These are phyloP conservation scores for Polygonum aviculare DNA, from an alignment of 148 eudicot species.

Conservation along the genomic window DNA sequence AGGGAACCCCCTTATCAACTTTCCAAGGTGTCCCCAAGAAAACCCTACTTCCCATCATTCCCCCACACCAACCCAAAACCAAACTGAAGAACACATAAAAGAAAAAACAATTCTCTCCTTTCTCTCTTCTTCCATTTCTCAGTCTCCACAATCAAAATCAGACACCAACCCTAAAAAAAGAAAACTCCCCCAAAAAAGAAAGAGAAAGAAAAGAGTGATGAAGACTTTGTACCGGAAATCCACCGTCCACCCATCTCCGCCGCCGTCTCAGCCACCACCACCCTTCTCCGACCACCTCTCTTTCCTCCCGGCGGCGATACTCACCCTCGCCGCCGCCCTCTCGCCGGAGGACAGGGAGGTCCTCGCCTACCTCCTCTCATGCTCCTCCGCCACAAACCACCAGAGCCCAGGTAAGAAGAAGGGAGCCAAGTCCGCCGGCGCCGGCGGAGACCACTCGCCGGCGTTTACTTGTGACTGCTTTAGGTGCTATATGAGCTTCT, in stretches of 20 bases:
- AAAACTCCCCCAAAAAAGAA: not conserved
- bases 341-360: constrained; percentile 53
- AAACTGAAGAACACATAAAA: not conserved
- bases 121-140: not conserved
- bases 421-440: not conserved
- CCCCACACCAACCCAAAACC: not conserved
- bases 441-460: constrained; percentile 35
- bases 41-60: not conserved
- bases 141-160: not conserved
- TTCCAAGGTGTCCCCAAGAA: not conserved
- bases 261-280: constrained; percentile 30
- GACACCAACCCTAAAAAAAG: not conserved
- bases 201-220: constrained; percentile 19
- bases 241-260: constrained; percentile 64
- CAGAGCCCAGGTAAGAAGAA: not conserved
- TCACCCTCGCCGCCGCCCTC: constrained; percentile 51
- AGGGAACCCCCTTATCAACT: not conserved
- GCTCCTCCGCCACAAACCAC: constrained; percentile 22
- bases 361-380: constrained; percentile 68
- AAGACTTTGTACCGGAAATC: constrained; percentile 63
- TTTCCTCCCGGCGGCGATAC: constrained; percentile 58
- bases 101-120: not conserved
- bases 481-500: constrained; percentile 59
- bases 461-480: constrained; percentile 59
- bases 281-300: constrained; percentile 35